Percentiles rank a stretch among this genome's conserved stretches.
Conservation (phyloP, 805 yeast species). For the Suhomyces emberorum region DNA sequence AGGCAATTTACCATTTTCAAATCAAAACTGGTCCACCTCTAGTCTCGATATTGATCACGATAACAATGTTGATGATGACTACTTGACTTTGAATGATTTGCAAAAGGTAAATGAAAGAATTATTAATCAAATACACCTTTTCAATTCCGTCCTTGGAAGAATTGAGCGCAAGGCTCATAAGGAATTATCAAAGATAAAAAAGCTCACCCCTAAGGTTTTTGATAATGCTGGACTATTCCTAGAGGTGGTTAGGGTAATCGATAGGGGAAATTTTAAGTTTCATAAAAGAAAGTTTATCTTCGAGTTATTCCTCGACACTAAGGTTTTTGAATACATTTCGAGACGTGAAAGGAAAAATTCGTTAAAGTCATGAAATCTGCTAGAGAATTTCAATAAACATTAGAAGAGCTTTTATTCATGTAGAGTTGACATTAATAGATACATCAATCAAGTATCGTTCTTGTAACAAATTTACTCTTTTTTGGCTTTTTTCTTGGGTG, state of each 20-base stretch:
- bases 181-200: conserved; percentile 53
- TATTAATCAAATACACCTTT: conserved; percentile 43
- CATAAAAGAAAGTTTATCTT: conserved; percentile 62
- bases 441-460: not conserved
- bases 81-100: conserved; percentile 1
- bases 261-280: conserved; percentile 60
- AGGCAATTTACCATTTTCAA: not conserved
- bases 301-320: conserved; percentile 53
- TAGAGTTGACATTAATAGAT: not conserved
- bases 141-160: conserved; percentile 41
- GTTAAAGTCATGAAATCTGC: too few relatives aligned
- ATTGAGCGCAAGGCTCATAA: conserved; percentile 56
- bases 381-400: too few relatives aligned
- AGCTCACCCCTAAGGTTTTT: conserved; percentile 49
- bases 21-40: conserved; percentile 1
- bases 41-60: conserved; percentile 3
- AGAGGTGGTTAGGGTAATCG: conserved; percentile 47
- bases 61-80: conserved; percentile 9
- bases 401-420: too few relatives aligned
- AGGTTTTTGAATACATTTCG: conserved; percentile 50
- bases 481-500: not conserved
- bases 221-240: conserved; percentile 53
- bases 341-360: conserved; percentile 39
- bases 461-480: not conserved
- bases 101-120: conserved; percentile 19